Evolutionary conservation across 129 eudicot genomes (phyloP).

Genomic region (sunflower (Helianthus annuus)): DNA sequence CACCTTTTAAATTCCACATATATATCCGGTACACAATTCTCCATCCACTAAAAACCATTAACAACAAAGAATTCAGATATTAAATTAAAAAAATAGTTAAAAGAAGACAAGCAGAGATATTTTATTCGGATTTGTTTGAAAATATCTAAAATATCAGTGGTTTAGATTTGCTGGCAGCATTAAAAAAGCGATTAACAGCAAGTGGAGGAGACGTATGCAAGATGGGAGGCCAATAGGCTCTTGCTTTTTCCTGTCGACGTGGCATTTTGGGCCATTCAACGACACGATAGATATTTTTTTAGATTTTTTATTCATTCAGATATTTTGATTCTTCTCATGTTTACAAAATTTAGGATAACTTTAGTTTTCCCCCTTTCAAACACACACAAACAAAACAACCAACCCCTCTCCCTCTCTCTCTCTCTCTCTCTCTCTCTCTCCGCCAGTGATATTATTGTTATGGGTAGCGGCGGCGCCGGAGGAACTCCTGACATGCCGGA

Average conservation of each 20-base stretch:
- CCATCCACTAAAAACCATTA: background rate
- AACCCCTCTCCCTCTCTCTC: conserved; percentile 9
- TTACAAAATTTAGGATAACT: background rate
- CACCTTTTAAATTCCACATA: background rate
- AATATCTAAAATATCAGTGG: conserved; percentile 14
- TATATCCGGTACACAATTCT: background rate
- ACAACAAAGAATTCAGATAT: background rate
- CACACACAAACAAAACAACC: background rate
- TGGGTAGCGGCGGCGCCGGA: conserved; percentile 51
- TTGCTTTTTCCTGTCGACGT: conserved; percentile 50
- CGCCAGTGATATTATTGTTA: conserved; percentile 32
- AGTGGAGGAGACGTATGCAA: conserved; percentile 41
- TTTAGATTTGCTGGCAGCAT: background rate
- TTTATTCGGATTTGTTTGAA: conserved; percentile 7
- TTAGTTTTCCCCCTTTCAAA: background rate
- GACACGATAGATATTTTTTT: conserved; percentile 27
- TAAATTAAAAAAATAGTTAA: background rate
- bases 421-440: background rate
- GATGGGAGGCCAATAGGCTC: conserved; percentile 28
- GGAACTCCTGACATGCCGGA: conserved; percentile 28
- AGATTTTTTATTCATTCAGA: conserved; percentile 34
- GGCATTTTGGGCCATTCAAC: conserved; percentile 65
- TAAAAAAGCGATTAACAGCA: conserved; percentile 9
- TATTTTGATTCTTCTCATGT: conserved; percentile 20
- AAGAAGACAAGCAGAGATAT: conserved; percentile 5